Base-by-base conservation (phyloP, 23 red algal genomes). In the Gracilaria vermiculophylla region DNA sequence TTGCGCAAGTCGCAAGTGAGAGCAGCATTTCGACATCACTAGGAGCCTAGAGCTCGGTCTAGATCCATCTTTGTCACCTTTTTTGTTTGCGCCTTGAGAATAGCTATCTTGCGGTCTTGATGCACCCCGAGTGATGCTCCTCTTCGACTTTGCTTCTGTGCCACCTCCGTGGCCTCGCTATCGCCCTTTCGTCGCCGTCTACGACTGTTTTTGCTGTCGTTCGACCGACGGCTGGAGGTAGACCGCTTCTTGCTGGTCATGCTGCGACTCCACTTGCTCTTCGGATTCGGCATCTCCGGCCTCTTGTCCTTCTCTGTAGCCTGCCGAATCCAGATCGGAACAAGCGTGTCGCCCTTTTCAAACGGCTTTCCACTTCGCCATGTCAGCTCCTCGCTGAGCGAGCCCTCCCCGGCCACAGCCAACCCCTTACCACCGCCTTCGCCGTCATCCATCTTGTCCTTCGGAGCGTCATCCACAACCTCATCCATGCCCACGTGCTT, bases 221-320 rank as follows among this genome's bases (percentile, higher is more conserved):
- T 29, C 16, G 8, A 8, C 0, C 81, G 47, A 39, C 44, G 33
- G 9, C 36, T 48, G 8, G 52, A 56, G 53, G 56, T 45, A 33
- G 35, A 2, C 49, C 64, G 31, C 48, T 49, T 89, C 20, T 76
- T 89, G 12, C 10, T 15, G 49, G 48, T 49, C 21, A 78, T 45
- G 15, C 41, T 89, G 20, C 70, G 67, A 29, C 75, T 81, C 87
- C 87, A 91, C 47, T 70, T 91, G 12, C 53, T 66, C n/a, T 74
- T 80, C 25, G 87, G 87, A 58, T 91, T 91, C 37, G 87, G 87
- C 50, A 66, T 81, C 41, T 81, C 73, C 19, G 87, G 87, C 9
- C 87, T 49, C 20, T 67, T 53, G 69, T 91, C 87, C 29, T 47
- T 81, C 44, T 78, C 73, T 19, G 87, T 91, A 28, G 87, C 87